These are phyloP conservation scores for Corymbia calophylla DNA, from an alignment of 441 rosid genomes.

Conservation along the genomic window DNA sequence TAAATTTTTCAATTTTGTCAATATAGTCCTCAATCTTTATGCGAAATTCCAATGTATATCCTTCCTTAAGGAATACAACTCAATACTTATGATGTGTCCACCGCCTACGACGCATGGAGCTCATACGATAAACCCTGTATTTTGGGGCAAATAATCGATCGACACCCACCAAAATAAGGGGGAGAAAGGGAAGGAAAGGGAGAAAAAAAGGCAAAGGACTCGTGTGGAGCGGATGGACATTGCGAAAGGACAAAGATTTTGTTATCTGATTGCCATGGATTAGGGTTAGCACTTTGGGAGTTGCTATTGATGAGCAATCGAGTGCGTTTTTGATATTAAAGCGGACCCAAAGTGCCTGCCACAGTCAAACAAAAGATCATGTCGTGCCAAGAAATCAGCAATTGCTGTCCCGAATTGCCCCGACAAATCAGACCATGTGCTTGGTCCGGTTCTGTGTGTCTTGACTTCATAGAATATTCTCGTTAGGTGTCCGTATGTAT, in stretches of 20 bases:
- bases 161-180: background rate
- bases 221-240: background rate
- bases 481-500: background rate
- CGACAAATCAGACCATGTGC: background rate
- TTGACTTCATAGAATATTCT: background rate
- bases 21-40: rapidly evolving
- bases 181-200: too few relatives aligned
- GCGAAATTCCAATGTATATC: background rate
- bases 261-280: background rate
- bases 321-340: background rate
- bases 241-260: background rate
- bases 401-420: background rate
- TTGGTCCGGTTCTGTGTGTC: background rate
- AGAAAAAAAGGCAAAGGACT: background rate
- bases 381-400: background rate
- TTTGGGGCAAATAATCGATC: background rate
- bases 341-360: background rate
- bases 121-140: background rate
- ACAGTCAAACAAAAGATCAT: background rate
- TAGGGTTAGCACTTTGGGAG: background rate
- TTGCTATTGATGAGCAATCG: background rate
- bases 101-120: background rate
- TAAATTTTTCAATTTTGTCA: background rate
- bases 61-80: background rate
- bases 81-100: background rate